phyloP scores from a whole-genome alignment of 495 filamentous ascomycete species.

The Sordaria brevicollis region DNA sequence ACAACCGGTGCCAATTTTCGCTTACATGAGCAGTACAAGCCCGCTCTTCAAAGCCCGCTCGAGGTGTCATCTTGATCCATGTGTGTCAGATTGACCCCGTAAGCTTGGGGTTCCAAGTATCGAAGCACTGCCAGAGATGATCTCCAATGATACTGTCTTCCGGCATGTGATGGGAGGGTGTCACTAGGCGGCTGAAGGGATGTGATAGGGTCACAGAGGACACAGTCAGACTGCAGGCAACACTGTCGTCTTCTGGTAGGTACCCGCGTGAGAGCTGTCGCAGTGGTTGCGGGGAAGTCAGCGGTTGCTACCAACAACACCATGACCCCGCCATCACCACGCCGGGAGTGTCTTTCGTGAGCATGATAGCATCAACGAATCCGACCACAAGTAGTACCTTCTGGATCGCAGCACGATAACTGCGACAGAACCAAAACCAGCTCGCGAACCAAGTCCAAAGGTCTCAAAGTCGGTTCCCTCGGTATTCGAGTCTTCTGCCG shows the following conservation, averaged over 20 bases:
- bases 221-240: background rate
- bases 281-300: background rate
- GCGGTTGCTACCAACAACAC: background rate
- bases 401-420: background rate
- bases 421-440: background rate
- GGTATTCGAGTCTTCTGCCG: background rate
- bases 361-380: background rate
- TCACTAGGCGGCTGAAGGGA: background rate
- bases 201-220: background rate
- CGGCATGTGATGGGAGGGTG: background rate
- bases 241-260: background rate
- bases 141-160: background rate
- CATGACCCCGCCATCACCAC: background rate
- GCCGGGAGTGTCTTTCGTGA: background rate
- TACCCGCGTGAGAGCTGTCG: background rate
- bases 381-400: background rate
- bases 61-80: background rate
- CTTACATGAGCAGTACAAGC: no score
- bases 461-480: background rate
- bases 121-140: background rate
- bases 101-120: background rate
- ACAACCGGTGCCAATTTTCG: background rate
- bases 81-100: background rate
- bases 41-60: background rate
- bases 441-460: background rate